Conservation (phyloP, 768 basidiomycete genomes). For the Trametes cubensis region DNA sequence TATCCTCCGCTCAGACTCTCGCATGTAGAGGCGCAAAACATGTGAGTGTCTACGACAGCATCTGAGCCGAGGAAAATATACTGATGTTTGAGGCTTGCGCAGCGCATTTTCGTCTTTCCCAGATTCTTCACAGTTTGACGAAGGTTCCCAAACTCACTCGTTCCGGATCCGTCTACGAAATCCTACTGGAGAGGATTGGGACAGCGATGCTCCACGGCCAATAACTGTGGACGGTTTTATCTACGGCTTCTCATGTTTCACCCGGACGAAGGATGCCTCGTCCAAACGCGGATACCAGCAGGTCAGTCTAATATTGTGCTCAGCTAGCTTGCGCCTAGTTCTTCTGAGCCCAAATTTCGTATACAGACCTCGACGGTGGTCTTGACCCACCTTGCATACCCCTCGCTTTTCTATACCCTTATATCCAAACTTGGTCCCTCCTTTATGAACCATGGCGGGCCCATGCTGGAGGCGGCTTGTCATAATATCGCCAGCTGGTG, state of each 20-base stretch:
- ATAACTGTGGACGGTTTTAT: conserved; percentile 63
- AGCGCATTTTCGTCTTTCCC: conserved; percentile 95
- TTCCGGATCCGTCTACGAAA: conserved; percentile 71
- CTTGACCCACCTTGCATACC: conserved; percentile 77
- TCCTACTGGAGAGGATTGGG: conserved; percentile 27
- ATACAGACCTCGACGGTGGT: conserved; percentile 78
- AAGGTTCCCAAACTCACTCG: conserved; percentile 82
- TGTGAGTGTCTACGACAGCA: conserved; percentile 53
- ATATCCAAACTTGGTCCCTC: conserved; percentile 75
- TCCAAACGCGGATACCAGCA: conserved; percentile 83
- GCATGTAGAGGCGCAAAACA: conserved; percentile 74
- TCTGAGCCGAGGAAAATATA: background rate
- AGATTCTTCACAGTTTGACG: conserved; percentile 82
- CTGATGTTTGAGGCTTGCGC: conserved; percentile 11
- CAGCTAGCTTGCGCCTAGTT: background rate
- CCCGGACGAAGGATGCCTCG: conserved; percentile 62
- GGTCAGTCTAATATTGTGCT: conserved; percentile 43
- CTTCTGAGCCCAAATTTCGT: conserved; percentile 14
- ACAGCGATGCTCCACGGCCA: conserved; percentile 32
- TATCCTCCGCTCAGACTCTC: conserved; percentile 69
- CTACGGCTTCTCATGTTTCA: conserved; percentile 80
- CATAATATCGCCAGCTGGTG: conserved; percentile 86
- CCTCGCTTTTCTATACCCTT: conserved; percentile 73
- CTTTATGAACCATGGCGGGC: conserved; percentile 69
- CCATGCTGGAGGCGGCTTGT: conserved; percentile 86